Evolutionary conservation across 2,329 filamentous ascomycete species (phyloP), one percentile per base, ranked within the genome.

Genomic region (Cordyceps cicadae): DNA sequence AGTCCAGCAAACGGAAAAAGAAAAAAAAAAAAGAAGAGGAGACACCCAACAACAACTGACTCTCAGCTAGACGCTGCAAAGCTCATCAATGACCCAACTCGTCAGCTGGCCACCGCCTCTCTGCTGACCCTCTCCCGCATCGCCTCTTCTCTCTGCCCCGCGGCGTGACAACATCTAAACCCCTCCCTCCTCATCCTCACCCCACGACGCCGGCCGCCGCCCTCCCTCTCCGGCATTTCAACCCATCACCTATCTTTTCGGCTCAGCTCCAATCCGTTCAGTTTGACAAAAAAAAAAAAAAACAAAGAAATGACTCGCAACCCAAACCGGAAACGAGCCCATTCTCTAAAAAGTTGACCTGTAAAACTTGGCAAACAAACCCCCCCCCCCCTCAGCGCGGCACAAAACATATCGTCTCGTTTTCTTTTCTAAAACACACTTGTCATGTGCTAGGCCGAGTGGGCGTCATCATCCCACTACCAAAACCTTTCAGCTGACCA

Each of bases 401-500:
- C 8, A 41, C 3, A 43, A 43, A 43, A 43, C 11, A 4, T 24
- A 24, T 24, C 24, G 4, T 24, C 3, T 15, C 24, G 34, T 1
- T 43, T 14, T 34, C 29, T 14, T 34, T 8, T 34, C 4, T 24
- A 24, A 24, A 24, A 11, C 21, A 39, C 43, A 39, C 29, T 43
- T 39, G 54, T 57, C 54, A 57, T 57, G 54, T 57, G 54, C 54
- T 19, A 41, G 15, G 4, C 2, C 39, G 12, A 32, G 19, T 26
- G 17, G 54, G 15, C 45, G 32, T 29, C 14, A 49, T 50, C 29
- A 49, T 50, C 29, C 45, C 54, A 24, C 54, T 14, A 45, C 46
- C 46, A 12, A 41, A 14, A 29, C 14, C 41, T 50, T 57, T 50
- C 54, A 57, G 54, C 54, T 50, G 54, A 57, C 54, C 54, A 15